Evolutionary conservation across 1,284 basidiomycete genomes (phyloP).

Genomic region (Cutaneotrichosporon mucoides): DNA sequence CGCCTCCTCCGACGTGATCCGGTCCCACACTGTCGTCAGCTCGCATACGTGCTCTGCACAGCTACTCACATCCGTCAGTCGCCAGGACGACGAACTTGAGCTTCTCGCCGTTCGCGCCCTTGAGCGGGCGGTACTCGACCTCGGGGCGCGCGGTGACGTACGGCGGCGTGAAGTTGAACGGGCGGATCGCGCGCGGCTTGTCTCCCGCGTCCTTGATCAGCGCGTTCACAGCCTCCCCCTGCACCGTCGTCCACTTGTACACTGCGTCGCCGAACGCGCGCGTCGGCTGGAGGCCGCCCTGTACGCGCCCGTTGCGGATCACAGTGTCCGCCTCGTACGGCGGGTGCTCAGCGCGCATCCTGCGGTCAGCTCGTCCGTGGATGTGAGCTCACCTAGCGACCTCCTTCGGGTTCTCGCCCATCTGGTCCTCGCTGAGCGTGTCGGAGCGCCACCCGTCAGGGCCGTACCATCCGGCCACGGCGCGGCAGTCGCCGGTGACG

Average conservation of each 20-base stretch:
- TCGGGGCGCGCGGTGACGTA: conserved; percentile 90
- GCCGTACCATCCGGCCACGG: conserved; percentile 88
- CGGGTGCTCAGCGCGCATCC: conserved; percentile 87
- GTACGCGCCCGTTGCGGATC: conserved; percentile 76
- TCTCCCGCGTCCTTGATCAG: conserved; percentile 63
- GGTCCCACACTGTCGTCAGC: conserved; percentile 70
- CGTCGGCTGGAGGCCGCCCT: conserved; percentile 91
- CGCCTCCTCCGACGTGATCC: conserved; percentile 89
- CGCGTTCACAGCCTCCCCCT: conserved; percentile 68
- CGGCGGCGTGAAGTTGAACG: conserved; percentile 75
- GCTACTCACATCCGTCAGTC: conserved; percentile 67
- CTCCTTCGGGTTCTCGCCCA: conserved; percentile 84
- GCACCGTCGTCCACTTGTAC: conserved; percentile 69
- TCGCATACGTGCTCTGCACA: not conserved
- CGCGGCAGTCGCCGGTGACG: conserved; percentile 88
- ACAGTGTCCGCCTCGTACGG: conserved; percentile 72
- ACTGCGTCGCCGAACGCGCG: conserved; percentile 85
- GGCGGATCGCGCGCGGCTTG: conserved; percentile 59
- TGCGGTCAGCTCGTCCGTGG: conserved; percentile 37
- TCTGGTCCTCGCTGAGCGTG: conserved; percentile 91
- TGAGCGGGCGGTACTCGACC: conserved; percentile 71
- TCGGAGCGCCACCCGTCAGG: conserved; percentile 61
- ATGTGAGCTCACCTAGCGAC: conserved; percentile 42
- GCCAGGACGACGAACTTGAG: conserved; percentile 78
- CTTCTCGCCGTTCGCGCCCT: conserved; percentile 35